Evolutionary conservation across 2,329 filamentous ascomycete genomes (phyloP).

Genomic region (Penicillium nordicum): DNA sequence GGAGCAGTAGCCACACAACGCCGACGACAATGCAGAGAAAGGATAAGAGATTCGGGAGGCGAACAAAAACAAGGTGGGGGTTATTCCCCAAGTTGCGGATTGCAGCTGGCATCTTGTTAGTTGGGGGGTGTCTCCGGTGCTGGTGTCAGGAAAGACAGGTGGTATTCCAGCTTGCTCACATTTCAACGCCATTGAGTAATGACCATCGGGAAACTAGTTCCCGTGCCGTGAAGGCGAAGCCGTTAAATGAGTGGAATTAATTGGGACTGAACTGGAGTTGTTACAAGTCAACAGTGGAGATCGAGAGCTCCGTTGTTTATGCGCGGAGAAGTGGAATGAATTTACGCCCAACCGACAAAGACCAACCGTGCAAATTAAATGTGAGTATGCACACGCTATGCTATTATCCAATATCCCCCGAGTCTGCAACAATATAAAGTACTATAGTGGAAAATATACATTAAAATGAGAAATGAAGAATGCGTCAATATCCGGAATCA

Average conservation of each 20-base stretch:
- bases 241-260: slow-evolving; percentile 8
- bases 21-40: slow-evolving; percentile 80
- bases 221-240: slow-evolving; percentile 18
- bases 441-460: slow-evolving; percentile 31
- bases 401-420: slow-evolving; percentile 11
- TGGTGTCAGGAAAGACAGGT: slow-evolving; percentile 2
- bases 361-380: slow-evolving; percentile 31
- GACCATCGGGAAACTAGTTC: slow-evolving; percentile 26
- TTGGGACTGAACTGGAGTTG: slow-evolving; percentile 4
- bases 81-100: slow-evolving; percentile 65
- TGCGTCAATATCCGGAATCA: slow-evolving; percentile 39
- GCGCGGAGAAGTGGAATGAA: slow-evolving; percentile 25
- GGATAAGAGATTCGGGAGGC: slow-evolving; percentile 83
- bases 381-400: slow-evolving; percentile 22
- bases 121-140: neutral
- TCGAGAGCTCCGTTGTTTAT: slow-evolving; percentile 20
- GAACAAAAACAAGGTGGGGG: slow-evolving; percentile 67
- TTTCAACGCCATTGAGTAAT: slow-evolving; percentile 40
- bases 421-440: slow-evolving; percentile 12
- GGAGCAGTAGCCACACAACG: slow-evolving; percentile 81
- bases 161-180: slow-evolving; percentile 26
- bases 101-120: slow-evolving; percentile 30
- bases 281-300: slow-evolving; percentile 12
- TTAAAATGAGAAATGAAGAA: slow-evolving; percentile 22
- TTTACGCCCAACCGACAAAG: slow-evolving; percentile 32